These are phyloP conservation scores for Chaetomiaceae sp. DNA, from an alignment of 2,329 filamentous ascomycete species.

Conservation along the genomic window DNA sequence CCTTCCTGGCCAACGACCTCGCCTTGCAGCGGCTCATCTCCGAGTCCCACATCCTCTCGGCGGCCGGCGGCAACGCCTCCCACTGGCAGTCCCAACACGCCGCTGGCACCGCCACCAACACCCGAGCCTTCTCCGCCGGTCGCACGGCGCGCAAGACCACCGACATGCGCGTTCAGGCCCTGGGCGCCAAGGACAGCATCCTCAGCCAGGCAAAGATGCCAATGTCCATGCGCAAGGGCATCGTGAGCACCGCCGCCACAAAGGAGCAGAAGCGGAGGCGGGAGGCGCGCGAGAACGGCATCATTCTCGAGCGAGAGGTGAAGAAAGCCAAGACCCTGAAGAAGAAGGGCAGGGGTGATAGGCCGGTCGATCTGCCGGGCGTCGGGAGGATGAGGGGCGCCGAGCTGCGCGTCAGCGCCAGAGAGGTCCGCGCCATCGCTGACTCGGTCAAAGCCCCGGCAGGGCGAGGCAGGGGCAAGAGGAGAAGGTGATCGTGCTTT, in stretches of 20 bases:
- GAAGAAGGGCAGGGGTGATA: conserved; percentile 41
- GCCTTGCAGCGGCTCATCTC: conserved; percentile 84
- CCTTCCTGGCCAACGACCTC: conserved; percentile 84
- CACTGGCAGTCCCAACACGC: conserved; percentile 35
- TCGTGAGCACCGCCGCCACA: conserved; percentile 58
- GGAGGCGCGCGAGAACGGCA: conserved; percentile 84
- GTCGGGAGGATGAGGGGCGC: conserved; percentile 78
- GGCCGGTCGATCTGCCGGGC: conserved; percentile 67
- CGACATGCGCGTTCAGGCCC: conserved; percentile 74
- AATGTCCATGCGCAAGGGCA: conserved; percentile 80
- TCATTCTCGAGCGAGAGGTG: conserved; percentile 65
- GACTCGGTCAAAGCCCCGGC: conserved; percentile 26
- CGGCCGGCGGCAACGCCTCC: conserved; percentile 46
- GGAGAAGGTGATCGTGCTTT: conserved; percentile 33
- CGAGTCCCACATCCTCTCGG: conserved; percentile 81
- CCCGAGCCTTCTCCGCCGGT: conserved; percentile 49
- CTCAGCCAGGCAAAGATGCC: conserved; percentile 84
- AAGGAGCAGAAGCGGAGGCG: conserved; percentile 67
- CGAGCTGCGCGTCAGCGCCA: conserved; percentile 70
- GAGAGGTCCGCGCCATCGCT: conserved; percentile 69
- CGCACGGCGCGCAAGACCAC: conserved; percentile 74
- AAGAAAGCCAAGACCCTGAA: conserved; percentile 37
- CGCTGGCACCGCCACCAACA: conserved; percentile 34
- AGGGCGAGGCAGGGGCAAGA: conserved; percentile 29
- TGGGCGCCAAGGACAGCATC: conserved; percentile 72